Evolutionary conservation across 352 stramenopile genomes (phyloP), one percentile per base, ranked within the genome.

Genomic region (Pythium scleroteichum): DNA sequence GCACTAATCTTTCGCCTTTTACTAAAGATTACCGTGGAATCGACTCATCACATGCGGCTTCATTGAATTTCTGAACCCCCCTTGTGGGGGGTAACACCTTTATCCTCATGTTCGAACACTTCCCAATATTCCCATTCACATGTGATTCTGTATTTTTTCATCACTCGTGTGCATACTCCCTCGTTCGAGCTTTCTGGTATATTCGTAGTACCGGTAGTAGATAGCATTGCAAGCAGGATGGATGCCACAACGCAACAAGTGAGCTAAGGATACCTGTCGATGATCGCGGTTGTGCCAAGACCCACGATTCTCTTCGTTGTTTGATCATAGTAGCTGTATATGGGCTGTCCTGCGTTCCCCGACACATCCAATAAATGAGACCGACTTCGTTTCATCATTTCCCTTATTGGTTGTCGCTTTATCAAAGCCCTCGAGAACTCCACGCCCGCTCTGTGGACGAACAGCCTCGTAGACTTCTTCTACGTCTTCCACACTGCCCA

Each of bases 11-110:
- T 95, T 95, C 87, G 87, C 87, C 87, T 96, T 96, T 94, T 94
- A 94, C 85, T 94, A 96, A 92, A 94, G 85, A 94, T 92, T 94
- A 90, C 85, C 83, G 87, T 95, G 87, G 76, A 76, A 86, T 91
- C 75, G 78, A 86, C 75, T 90, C 75, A 79, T 59, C 51, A 56
- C 76, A 77, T 87, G 78, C 76, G 79, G 77, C 78, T 87, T 91
- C 75, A 88, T 71, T 68, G 59, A 87, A 90, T 90, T 91, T 92
- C 78, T 80, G 62, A 60, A 62, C 62, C 62, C 62, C 62, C 62
- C 62, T 69, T 58, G 54, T 35, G 62, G 62, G 61, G 62, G 62
- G 55, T 64, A 63, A 47, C 24, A 1, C 14, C 9, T 33, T 32
- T 10, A 44, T n/a, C n/a, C 33, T 12, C 13, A 32, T 59, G 14